phyloP scores from a whole-genome alignment of 1,284 basidiomycete species.

The Cryptococcus sp. region DNA sequence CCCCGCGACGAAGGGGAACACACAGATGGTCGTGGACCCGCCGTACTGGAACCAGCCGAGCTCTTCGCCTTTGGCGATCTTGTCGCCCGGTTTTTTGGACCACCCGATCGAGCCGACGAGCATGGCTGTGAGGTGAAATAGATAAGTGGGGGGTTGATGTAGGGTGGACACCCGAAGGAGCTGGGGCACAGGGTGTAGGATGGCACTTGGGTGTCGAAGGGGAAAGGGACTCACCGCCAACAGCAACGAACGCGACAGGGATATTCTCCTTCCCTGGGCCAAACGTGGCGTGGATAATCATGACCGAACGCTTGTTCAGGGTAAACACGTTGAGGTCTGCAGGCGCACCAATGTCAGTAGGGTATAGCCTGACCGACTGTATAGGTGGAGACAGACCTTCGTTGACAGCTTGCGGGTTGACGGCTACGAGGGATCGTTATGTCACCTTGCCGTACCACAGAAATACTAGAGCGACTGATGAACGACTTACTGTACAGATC shows the following conservation, averaged over 20 bases:
- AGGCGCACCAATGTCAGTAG: background rate
- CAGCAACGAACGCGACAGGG: conserved; percentile 45
- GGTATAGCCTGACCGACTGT: background rate
- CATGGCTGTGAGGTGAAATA: conserved; percentile 51
- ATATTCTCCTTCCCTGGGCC: conserved; percentile 36
- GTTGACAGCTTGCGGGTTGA: conserved; percentile 71
- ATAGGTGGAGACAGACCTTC: conserved; percentile 45
- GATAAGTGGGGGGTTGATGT: background rate
- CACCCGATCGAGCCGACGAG: conserved; percentile 55
- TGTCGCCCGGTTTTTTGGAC: conserved; percentile 48
- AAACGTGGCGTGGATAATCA: conserved; percentile 48
- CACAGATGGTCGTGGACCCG: conserved; percentile 57
- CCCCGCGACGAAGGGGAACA: conserved; percentile 57
- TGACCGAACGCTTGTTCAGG: conserved; percentile 37
- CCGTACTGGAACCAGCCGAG: conserved; percentile 54
- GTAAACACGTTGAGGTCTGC: conserved; percentile 42
- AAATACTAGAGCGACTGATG: background rate
- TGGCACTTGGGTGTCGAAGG: too few relatives aligned
- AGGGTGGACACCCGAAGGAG: too few relatives aligned
- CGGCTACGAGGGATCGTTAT: conserved; percentile 21
- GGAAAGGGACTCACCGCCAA: conserved; percentile 37
- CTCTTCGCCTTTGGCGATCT: conserved; percentile 52
- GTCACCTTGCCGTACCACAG: conserved; percentile 1
- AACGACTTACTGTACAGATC: conserved; percentile 42
- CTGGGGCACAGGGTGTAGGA: too few relatives aligned